phyloP scores from a whole-genome alignment of 1,139 yeast species.

The Yamadazyma pseudoaaseri region DNA sequence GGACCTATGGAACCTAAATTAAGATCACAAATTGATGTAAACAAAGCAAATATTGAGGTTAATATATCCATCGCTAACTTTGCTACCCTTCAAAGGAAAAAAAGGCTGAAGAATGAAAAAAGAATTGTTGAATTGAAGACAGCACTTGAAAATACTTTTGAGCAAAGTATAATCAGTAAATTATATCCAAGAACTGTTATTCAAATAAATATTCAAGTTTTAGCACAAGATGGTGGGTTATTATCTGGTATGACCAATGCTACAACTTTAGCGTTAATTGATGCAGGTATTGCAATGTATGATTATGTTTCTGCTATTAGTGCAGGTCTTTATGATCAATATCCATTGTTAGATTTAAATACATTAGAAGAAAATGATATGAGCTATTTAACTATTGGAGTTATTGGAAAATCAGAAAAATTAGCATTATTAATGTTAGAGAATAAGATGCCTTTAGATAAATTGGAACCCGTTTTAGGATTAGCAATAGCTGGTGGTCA shows the following conservation, averaged over 20 bases:
- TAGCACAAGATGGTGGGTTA: slow-evolving; percentile 90
- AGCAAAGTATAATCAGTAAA: slow-evolving; percentile 71
- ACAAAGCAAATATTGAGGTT: slow-evolving; percentile 59
- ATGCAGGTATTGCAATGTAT: slow-evolving; percentile 94
- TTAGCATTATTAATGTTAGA: slow-evolving; percentile 75
- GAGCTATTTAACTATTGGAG: slow-evolving; percentile 78
- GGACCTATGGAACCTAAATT: slow-evolving; percentile 86
- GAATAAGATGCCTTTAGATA: slow-evolving; percentile 81
- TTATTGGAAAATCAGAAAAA: slow-evolving; percentile 79
- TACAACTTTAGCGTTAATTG: slow-evolving; percentile 85
- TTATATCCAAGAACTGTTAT: slow-evolving; percentile 84
- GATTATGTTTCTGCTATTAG: slow-evolving; percentile 83
- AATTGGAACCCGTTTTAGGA: slow-evolving; percentile 73
- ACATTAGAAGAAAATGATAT: slow-evolving; percentile 80
- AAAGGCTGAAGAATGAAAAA: slow-evolving; percentile 60
- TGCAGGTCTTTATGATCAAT: slow-evolving; percentile 75
- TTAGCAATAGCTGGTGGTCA: slow-evolving; percentile 90
- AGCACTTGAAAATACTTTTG: slow-evolving; percentile 75
- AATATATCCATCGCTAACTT: slow-evolving; percentile 76
- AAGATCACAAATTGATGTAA: slow-evolving; percentile 45
- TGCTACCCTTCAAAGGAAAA: slow-evolving; percentile 74
- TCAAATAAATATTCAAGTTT: slow-evolving; percentile 67
- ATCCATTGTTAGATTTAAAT: slow-evolving; percentile 80
- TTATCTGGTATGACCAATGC: slow-evolving; percentile 81
- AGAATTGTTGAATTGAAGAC: slow-evolving; percentile 76